Base-by-base conservation (phyloP, 2,329 filamentous ascomycete species). In the Paracorniculantispora psalliotae region DNA sequence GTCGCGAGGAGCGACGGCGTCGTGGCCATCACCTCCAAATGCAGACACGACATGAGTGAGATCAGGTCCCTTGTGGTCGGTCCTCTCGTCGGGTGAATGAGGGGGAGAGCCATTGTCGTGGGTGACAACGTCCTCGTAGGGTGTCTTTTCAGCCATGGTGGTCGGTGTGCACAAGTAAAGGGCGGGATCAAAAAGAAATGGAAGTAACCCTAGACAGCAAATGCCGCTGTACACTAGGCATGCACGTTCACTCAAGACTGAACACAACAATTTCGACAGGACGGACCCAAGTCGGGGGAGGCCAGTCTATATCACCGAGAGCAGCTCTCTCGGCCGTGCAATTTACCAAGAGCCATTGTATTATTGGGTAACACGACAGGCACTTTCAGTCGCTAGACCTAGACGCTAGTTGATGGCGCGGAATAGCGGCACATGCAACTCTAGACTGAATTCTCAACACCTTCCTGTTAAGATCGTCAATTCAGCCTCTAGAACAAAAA, bases 1-100 rank as follows among this genome's bases (percentile, higher is more conserved):
- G 43, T 66, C 64, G 1, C 64, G 39, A 2, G 65, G 65, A 3
- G 65, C 65, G 3, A 64, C 48, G 15, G 60, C 64, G 57, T 64
- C 56, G 6, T 52, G 50, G 7, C 54, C 50, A 37, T 59, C 57
- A n/a, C 57, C 57, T 19, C 57, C 57, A 28, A 59, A 59, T 19
- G 39, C 37, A 6, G 57, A 53, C 30, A 50, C 43, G 33, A 59
- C 44, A 26, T 49, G 57, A 30, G 3, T 25, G 12, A 59, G 57
- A 12, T 59, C 57, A 6, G 25, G 5, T 7, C 48, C 35, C n/a
- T 57, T 57, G 19, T 48, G 37, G 23, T 30, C 39, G 26, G 37
- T 2, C 53, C 25, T 25, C 12, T 47, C 56, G 7, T 26, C 56
- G 8, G n/a, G 46, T 4, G 46, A 12, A 25, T 53, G 21, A 2